phyloP scores from a whole-genome alignment of 495 filamentous ascomycete genomes.

The Hyphodiscus hymeniophilus region DNA sequence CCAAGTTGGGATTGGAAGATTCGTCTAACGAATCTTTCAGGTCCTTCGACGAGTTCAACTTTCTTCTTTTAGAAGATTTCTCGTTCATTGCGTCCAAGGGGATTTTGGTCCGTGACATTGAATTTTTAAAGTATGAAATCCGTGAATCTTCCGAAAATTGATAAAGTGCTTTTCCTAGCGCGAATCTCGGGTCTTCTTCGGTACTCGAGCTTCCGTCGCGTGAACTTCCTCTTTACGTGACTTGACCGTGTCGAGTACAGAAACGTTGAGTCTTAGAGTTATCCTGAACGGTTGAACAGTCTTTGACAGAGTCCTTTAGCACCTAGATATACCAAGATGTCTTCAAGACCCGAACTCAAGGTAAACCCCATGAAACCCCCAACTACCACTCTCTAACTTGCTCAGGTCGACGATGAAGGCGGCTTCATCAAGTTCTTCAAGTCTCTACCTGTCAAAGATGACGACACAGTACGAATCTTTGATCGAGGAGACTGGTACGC shows the following conservation, averaged over 20 bases:
- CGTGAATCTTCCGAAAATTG: neutral
- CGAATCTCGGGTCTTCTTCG: too few species aligned
- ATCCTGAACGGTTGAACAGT: too few species aligned
- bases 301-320: neutral
- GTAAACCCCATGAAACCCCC: conserved; percentile 24
- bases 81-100: conserved; percentile 20
- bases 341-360: conserved; percentile 80
- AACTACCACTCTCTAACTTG: conserved; percentile 11
- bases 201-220: too few species aligned
- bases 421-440: conserved; percentile 95
- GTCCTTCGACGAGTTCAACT: conserved; percentile 7
- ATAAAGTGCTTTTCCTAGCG: too few species aligned
- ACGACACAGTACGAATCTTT: conserved; percentile 79
- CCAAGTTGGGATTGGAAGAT: neutral
- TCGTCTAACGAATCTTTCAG: neutral
- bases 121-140: too few species aligned
- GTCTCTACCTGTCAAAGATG: conserved; percentile 56
- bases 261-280: too few species aligned
- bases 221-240: neutral
- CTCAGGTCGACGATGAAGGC: conserved; percentile 86
- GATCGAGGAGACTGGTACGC: conserved; percentile 94
- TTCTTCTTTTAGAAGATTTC: conserved; percentile 21
- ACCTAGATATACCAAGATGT: conserved; percentile 46
- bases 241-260: neutral
- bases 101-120: too few species aligned